These are phyloP conservation scores for Lippia alba DNA, from an alignment of 305 asterid species.

Conservation along the genomic window DNA sequence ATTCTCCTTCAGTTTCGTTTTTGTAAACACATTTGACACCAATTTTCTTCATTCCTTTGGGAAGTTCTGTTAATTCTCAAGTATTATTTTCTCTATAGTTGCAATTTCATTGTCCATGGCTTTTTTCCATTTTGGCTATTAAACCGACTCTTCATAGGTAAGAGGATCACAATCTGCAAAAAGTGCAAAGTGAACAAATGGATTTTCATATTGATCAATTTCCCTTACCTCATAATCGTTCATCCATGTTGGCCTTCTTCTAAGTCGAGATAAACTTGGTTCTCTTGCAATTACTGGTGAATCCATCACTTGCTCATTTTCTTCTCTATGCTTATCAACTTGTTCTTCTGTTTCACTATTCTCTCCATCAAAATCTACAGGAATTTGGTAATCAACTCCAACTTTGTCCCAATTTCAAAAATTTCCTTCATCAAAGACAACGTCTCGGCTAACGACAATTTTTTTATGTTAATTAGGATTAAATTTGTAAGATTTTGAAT, in stretches of 20 bases:
- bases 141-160: not conserved
- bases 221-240: not conserved
- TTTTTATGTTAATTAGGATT: not conserved
- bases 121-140: slow-evolving; percentile 10
- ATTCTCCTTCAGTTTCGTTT: slow-evolving; percentile 10
- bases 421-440: not conserved
- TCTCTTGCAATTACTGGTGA: not conserved
- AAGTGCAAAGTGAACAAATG: not conserved
- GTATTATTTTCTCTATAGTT: not conserved
- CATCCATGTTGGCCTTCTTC: slow-evolving; percentile 13
- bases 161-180: slow-evolving; percentile 8
- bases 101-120: slow-evolving; percentile 18
- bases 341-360: no score
- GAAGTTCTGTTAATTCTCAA: not conserved
- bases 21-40: slow-evolving; percentile 24
- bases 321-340: no score
- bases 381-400: not conserved
- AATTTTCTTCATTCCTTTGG: slow-evolving; percentile 8
- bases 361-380: no score
- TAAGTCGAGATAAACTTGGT: not conserved
- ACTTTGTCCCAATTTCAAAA: not conserved
- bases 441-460: not conserved
- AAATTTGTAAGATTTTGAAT: no score
- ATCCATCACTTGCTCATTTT: no score
- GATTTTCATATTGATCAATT: slow-evolving; percentile 12